Conservation (phyloP, 1,284 basidiomycete genomes). For the Leccinum subrobustum region DNA sequence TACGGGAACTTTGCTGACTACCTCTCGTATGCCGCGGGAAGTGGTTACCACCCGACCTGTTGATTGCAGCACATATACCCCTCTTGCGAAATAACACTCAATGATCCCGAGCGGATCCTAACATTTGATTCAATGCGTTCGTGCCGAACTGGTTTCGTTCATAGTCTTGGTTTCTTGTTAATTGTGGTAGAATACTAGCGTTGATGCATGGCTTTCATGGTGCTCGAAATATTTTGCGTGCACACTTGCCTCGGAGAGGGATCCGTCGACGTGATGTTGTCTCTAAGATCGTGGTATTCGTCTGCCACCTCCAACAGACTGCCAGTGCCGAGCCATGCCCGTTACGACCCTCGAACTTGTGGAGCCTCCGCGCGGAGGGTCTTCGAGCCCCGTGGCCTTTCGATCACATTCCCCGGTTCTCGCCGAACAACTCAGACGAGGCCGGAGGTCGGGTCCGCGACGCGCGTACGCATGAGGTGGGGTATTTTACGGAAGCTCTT, state of each 20-base stretch:
- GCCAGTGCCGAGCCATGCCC: not conserved
- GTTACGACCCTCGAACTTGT: not conserved
- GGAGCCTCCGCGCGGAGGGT: not conserved
- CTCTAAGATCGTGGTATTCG: not conserved
- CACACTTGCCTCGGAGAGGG: not conserved
- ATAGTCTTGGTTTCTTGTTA: not conserved
- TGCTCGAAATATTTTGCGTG: not conserved
- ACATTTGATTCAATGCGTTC: not conserved
- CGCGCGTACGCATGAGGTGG: not conserved
- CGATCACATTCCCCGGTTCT: not conserved
- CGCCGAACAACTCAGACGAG: not conserved
- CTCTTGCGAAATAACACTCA: not conserved
- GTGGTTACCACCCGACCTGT: slow-evolving; percentile 14
- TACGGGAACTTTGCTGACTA: slow-evolving; percentile 26
- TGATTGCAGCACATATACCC: not conserved
- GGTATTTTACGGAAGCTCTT: not conserved
- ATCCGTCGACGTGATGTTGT: not conserved
- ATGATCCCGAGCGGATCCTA: not conserved
- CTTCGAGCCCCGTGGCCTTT: not conserved
- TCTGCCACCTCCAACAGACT: not conserved
- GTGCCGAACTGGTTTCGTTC: not conserved
- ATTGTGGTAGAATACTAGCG: not conserved
- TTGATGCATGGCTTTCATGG: not conserved
- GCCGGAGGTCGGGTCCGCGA: not conserved
- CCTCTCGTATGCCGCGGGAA: slow-evolving; percentile 19